Conservation (phyloP, 2,329 filamentous ascomycete species). For the Diaporthe destruens region DNA sequence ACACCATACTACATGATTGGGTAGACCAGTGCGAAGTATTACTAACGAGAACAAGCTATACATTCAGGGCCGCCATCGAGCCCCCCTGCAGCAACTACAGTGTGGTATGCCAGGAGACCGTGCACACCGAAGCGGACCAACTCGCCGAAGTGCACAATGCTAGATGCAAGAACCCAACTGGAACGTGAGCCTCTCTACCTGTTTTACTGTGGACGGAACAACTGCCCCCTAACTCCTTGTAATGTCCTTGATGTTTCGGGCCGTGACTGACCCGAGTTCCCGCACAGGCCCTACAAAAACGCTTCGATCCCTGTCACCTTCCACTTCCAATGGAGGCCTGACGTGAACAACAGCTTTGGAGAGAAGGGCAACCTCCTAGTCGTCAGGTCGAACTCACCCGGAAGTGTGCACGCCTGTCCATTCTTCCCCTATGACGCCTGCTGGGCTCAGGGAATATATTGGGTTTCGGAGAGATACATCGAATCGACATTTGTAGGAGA, state of each 20-base stretch:
- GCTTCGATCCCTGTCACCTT: neutral
- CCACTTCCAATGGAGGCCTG: slow-evolving; percentile 33
- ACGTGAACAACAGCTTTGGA: neutral
- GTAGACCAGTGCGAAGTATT: too few relatives aligned
- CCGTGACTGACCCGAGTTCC: neutral
- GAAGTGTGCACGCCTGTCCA: slow-evolving; percentile 25
- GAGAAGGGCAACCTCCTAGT: slow-evolving; percentile 15
- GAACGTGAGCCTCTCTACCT: neutral
- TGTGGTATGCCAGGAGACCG: slow-evolving; percentile 4
- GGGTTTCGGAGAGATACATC: slow-evolving; percentile 11
- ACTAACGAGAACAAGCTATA: slow-evolving; percentile 12
- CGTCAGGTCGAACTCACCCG: slow-evolving; percentile 34
- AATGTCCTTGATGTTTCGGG: too few relatives aligned
- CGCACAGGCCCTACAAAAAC: neutral
- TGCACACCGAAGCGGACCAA: neutral
- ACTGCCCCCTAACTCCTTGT: too few relatives aligned
- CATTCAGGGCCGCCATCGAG: slow-evolving; percentile 14
- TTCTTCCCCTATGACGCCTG: slow-evolving; percentile 31
- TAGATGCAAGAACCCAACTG: neutral
- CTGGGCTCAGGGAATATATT: slow-evolving; percentile 36
- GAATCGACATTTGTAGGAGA: neutral
- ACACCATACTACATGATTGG: too few relatives aligned
- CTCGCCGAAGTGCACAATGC: slow-evolving; percentile 1
- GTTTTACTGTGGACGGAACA: too few relatives aligned
- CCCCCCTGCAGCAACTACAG: slow-evolving; percentile 3